phyloP scores from a whole-genome alignment of 2,329 filamentous ascomycete species.

The Exserohilum turcica region DNA sequence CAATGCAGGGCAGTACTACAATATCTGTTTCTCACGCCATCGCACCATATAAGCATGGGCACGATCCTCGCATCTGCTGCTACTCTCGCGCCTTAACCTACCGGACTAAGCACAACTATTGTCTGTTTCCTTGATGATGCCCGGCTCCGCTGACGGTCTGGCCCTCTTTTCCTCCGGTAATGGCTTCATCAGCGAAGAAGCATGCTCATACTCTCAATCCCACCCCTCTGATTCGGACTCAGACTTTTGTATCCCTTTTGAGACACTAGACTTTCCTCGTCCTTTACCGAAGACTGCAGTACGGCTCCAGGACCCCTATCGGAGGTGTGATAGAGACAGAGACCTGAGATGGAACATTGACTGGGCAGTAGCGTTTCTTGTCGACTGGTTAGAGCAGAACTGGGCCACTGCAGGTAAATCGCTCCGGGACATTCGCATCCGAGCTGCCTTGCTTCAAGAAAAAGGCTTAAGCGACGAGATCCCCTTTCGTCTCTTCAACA shows the following conservation, averaged over 20 bases:
- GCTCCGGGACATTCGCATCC: slow-evolving; percentile 24
- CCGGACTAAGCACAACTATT: not conserved
- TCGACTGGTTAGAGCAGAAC: slow-evolving; percentile 37
- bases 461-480: slow-evolving; percentile 28
- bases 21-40: not conserved
- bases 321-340: slow-evolving; percentile 27
- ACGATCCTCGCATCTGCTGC: not conserved
- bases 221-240: slow-evolving; percentile 27
- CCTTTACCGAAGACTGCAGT: slow-evolving; percentile 7
- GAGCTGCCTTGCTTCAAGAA: slow-evolving; percentile 17
- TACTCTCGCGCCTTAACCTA: not conserved
- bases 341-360: slow-evolving; percentile 49
- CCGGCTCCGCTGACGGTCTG: slow-evolving; percentile 9
- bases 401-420: slow-evolving; percentile 23
- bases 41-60: not conserved
- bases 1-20: not conserved
- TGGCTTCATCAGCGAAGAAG: slow-evolving; percentile 8
- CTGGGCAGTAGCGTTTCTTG: slow-evolving; percentile 50
- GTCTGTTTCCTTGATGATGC: slow-evolving; percentile 21
- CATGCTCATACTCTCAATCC: slow-evolving; percentile 5
- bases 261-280: slow-evolving; percentile 4
- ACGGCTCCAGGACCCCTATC: slow-evolving; percentile 27
- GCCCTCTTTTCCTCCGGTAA: slow-evolving; percentile 16
- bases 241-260: slow-evolving; percentile 14
- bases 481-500: slow-evolving; percentile 45